Evolutionary conservation across 108 stramenopile genomes (phyloP).

Genomic region (Nitzschia palea): DNA sequence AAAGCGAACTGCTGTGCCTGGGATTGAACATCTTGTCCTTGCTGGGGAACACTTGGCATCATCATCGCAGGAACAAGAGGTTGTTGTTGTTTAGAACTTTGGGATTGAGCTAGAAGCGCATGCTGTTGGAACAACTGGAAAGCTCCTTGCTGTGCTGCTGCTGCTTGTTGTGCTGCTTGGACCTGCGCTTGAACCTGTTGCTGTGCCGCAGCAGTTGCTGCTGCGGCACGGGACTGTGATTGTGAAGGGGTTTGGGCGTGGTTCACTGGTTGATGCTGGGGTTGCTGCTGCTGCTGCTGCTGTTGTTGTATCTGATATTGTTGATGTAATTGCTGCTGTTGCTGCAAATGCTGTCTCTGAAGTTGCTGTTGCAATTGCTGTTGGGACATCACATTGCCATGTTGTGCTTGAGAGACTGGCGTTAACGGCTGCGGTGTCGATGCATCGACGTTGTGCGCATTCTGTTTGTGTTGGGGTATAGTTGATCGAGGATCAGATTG

Average conservation of each 20-base stretch:
- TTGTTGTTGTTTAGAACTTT: constrained; percentile 13
- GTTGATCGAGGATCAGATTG: neutral
- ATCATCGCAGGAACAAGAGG: constrained; percentile 15
- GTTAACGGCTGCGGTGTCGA: neutral
- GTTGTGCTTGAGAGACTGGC: neutral
- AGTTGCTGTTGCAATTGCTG: constrained; percentile 26
- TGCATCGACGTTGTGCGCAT: neutral
- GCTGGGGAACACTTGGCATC: constrained; percentile 15
- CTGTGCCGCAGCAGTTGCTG: constrained; percentile 16
- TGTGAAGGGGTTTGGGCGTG: no score
- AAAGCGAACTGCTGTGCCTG: constrained; percentile 27
- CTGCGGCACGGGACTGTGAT: constrained; percentile 1
- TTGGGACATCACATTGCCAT: neutral
- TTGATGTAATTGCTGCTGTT: constrained; percentile 1
- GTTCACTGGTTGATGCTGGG: constrained; percentile 22
- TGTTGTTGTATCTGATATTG: constrained; percentile 18
- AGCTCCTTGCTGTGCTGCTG: constrained; percentile 26
- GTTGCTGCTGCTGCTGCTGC: constrained; percentile 24
- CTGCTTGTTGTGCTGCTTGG: constrained; percentile 13
- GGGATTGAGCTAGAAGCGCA: constrained; percentile 24
- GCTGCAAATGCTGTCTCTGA: neutral
- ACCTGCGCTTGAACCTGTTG: constrained; percentile 12
- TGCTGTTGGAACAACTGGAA: constrained; percentile 24
- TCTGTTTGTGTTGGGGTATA: constrained; percentile 4
- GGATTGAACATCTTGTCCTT: constrained; percentile 11